These are phyloP conservation scores for Pyrenophora seminiperda DNA, from an alignment of 2,329 filamentous ascomycete species.

Conservation along the genomic window DNA sequence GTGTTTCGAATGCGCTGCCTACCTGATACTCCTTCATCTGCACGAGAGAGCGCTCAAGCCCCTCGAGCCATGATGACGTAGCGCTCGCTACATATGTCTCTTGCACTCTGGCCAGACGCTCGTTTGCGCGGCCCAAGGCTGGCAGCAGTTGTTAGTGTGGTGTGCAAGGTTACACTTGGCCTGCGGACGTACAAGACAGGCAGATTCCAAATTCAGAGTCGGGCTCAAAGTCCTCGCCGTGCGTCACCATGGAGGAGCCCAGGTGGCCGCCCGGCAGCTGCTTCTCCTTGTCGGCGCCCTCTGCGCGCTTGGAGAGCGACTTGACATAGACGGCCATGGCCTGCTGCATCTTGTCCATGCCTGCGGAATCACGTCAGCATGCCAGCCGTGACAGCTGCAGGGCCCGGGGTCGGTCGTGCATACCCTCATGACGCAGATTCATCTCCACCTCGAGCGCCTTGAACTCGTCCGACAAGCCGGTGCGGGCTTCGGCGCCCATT, in stretches of 20 bases:
- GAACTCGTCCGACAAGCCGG: conserved; percentile 86
- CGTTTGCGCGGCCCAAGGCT: conserved; percentile 84
- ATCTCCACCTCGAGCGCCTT: conserved; percentile 89
- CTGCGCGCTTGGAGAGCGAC: conserved; percentile 81
- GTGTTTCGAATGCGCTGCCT: conserved; percentile 36
- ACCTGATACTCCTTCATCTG: conserved; percentile 99
- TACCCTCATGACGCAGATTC: conserved; percentile 86
- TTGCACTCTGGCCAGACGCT: conserved; percentile 83
- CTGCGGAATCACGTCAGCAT: conserved; percentile 53
- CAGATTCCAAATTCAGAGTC: conserved; percentile 92
- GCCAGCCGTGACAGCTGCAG: conserved; percentile 4
- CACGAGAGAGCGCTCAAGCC: conserved; percentile 82
- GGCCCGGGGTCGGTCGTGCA: conserved; percentile 12
- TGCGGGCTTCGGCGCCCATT: conserved; percentile 91
- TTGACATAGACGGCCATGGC: conserved; percentile 88
- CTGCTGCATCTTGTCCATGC: conserved; percentile 86
- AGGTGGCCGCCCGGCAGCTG: conserved; percentile 77
- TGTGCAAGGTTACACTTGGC: background rate
- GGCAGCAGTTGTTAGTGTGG: conserved; percentile 23
- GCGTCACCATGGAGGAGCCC: conserved; percentile 81
- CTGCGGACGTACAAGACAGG: conserved; percentile 66
- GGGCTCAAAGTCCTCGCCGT: conserved; percentile 90
- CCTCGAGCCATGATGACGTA: conserved; percentile 85
- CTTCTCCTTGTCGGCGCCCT: conserved; percentile 88
- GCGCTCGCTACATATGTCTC: conserved; percentile 80